Conservation (phyloP, 352 stramenopile species). For the Globisporangium megalacanthum region DNA sequence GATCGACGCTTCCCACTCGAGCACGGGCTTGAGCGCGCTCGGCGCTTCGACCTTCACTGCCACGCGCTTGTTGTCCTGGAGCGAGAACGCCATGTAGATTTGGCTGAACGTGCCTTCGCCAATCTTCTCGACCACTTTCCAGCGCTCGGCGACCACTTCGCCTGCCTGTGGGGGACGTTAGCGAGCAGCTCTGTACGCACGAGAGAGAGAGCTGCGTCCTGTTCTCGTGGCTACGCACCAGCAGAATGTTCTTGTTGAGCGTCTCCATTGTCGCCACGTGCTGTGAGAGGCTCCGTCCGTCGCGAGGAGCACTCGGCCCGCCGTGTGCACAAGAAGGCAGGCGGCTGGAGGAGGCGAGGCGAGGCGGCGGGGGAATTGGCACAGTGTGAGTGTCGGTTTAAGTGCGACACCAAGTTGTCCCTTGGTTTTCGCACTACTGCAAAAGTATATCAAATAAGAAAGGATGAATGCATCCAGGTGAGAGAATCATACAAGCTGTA, state of each 20-base stretch:
- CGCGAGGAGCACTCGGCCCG: no score
- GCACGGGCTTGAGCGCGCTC: conserved; percentile 81
- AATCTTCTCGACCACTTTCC: conserved; percentile 87
- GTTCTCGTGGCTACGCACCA: conserved; percentile 27
- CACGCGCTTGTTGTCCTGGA: conserved; percentile 69
- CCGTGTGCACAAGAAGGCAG: no score
- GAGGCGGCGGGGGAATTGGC: no score
- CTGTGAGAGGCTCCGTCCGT: no score
- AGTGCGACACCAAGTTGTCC: no score
- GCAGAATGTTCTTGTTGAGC: conserved; percentile 81
- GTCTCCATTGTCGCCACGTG: conserved; percentile 30
- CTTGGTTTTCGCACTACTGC: no score
- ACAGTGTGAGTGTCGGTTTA: no score
- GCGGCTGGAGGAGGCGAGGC: no score
- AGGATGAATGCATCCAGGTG: no score
- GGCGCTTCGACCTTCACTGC: conserved; percentile 84
- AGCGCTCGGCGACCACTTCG: conserved; percentile 77
- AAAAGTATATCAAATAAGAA: no score
- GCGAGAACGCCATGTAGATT: conserved; percentile 82
- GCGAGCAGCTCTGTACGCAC: neutral
- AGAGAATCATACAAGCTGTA: no score
- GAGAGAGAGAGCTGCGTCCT: conserved; percentile 1
- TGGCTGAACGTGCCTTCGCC: conserved; percentile 87
- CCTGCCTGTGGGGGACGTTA: conserved; percentile 33
- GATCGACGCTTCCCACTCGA: conserved; percentile 87